Evolutionary conservation across 2,329 filamentous ascomycete genomes (phyloP), one percentile per base, ranked within the genome.

Genomic region (Trichoderma brevicompactum): DNA sequence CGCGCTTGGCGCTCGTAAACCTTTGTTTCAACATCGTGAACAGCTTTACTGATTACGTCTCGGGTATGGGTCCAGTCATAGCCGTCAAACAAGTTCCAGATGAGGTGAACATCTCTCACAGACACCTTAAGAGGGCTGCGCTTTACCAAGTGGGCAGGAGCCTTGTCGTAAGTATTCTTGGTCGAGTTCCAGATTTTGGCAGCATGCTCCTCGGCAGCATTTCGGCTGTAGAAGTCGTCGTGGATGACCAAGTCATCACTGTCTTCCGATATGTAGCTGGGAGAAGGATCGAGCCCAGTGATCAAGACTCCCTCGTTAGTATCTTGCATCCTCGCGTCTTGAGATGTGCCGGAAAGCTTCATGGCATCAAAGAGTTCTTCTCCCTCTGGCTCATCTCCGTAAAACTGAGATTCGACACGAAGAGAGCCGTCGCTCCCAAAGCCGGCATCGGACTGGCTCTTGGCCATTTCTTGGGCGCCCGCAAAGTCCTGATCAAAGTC

Each of bases 61-160:
- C 94, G 86, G 0, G 96, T 99, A 49, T 87, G 85, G 70, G 89
- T 86, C 96, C 96, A 99, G 77, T 99, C 96, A 74, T 97, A 99
- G 1, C 95, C 95, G 79, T 99, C 95, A 76, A 95, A 97, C 1
- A 99, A 81, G 73, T 99, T 96, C 95, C 95, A 99, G 66, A 98
- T 97, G 59, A 97, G 81, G 74, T 98, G 92, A 6, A 97, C 89
- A 73, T 97, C 92, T 32, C 92, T 89, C 15, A 98, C 85, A 5
- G 88, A 87, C 2, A 97, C 82, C 68, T 88, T 89, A 13, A 99
- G 79, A 6, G 94, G 92, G 68, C 89, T 92, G 61, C 82, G 83
- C 44, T 83, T 82, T 8, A 89, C 80, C 67, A 89, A 87, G 9
- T 80, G 76, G 56, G 86, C 82, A 49, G 90, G 88, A 1, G 86